phyloP scores from a whole-genome alignment of 208 protist species.

The Polymyxa betae region DNA sequence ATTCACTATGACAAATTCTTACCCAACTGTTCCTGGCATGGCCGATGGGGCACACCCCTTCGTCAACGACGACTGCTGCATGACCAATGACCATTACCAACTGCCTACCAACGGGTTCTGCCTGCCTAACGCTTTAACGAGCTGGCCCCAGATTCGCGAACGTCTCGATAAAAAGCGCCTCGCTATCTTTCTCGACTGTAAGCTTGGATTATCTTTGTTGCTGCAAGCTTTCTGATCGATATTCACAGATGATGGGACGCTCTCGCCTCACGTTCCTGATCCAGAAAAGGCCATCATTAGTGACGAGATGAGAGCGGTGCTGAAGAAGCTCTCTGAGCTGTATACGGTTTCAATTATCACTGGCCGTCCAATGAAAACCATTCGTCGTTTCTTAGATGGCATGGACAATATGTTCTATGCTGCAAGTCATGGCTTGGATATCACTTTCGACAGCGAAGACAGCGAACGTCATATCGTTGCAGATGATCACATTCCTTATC shows the following conservation, averaged over 20 bases:
- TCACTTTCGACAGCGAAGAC: background rate
- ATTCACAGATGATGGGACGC: constrained; percentile 56
- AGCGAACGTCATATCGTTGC: constrained; percentile 16
- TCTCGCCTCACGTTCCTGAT: constrained; percentile 57
- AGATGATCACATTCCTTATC: constrained; percentile 32
- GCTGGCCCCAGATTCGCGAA: too few relatives aligned
- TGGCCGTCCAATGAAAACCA: constrained; percentile 53
- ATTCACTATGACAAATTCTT: too few relatives aligned
- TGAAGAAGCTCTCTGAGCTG: background rate
- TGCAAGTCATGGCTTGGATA: constrained; percentile 63
- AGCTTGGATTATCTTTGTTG: background rate
- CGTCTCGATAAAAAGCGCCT: constrained; percentile 7
- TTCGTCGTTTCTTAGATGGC: constrained; percentile 47
- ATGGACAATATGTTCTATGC: constrained; percentile 61
- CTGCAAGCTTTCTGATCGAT: background rate
- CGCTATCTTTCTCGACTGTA: constrained; percentile 62
- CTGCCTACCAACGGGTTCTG: too few relatives aligned
- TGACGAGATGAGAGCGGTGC: constrained; percentile 10
- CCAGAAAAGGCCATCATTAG: constrained; percentile 54
- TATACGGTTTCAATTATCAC: constrained; percentile 55
- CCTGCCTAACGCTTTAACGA: too few relatives aligned
- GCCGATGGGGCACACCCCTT: too few relatives aligned
- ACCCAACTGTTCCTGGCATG: too few relatives aligned
- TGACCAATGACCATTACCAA: too few relatives aligned
- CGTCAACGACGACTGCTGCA: too few relatives aligned